Evolutionary conservation across 2,329 filamentous ascomycete species (phyloP).

Genomic region (Bipolaris oryzae): DNA sequence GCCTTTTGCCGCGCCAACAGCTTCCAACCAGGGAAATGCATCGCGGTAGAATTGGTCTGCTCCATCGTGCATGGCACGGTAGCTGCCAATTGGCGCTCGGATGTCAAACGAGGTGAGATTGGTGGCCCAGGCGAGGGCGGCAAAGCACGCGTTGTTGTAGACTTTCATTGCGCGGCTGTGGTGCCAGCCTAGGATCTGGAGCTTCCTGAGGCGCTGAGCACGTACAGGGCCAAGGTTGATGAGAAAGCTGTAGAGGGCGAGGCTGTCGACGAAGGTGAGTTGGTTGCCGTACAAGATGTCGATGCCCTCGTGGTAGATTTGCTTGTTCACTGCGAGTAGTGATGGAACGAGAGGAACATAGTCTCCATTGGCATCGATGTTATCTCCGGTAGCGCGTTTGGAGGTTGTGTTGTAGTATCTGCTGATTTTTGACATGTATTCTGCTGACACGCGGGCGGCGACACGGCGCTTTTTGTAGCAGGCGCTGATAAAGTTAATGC

Average conservation of each 20-base stretch:
- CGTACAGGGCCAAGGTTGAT: constrained; percentile 37
- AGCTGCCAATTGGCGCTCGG: constrained; percentile 18
- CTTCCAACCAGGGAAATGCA: constrained; percentile 47
- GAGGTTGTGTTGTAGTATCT: background rate
- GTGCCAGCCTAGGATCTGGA: constrained; percentile 37
- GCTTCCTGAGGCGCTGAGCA: constrained; percentile 28
- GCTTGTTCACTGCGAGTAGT: constrained; percentile 38
- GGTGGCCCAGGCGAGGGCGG: constrained; percentile 34
- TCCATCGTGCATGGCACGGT: constrained; percentile 5
- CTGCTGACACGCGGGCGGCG: constrained; percentile 26
- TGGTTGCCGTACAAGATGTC: constrained; percentile 40
- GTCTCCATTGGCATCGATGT: too few relatives aligned
- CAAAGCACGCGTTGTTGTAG: constrained; percentile 45
- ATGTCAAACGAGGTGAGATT: constrained; percentile 38
- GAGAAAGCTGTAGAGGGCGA: constrained; percentile 42
- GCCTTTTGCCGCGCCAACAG: constrained; percentile 34
- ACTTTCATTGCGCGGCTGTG: constrained; percentile 32
- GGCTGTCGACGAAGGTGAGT: constrained; percentile 34
- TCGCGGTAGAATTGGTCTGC: constrained; percentile 46
- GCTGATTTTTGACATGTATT: background rate
- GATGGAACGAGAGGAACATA: constrained; percentile 25
- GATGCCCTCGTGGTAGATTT: constrained; percentile 35
- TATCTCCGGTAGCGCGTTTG: background rate
- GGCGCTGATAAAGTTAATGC: constrained; percentile 32
- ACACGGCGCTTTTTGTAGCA: constrained; percentile 39